Base-by-base conservation (phyloP, 164 flowering plant species). In the Magnolia changhungtana region DNA sequence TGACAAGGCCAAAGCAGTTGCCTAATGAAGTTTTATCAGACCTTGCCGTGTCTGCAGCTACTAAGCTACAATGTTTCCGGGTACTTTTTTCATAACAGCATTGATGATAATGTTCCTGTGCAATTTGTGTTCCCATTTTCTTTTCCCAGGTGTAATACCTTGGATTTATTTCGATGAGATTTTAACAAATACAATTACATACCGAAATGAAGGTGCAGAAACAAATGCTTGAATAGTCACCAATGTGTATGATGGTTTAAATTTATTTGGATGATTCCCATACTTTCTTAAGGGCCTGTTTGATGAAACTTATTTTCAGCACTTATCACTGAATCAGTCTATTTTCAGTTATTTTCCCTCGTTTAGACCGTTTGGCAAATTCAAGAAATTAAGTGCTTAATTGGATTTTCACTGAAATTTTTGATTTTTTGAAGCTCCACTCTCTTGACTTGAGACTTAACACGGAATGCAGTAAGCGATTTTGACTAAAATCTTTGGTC, bases 11-110 rank as follows among this genome's bases (percentile, higher is more conserved):
- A 45, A 96, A 96, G 83, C 93, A 75, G 72, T 83, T 92, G 72
- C 94, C 98, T 18, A 88, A 85, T 85, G 99, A 96, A 80, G 81
- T 81, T 70, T 83, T 92, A 45, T 81, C 97, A 27, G 98, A 94
- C 76, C 88, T 91, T 83, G 87, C 97, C 16, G 88, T 94, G 19
- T 90, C 93, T 84, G 84, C 90, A 19, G 96, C 99, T 77, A 92
- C 97, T 74, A 96, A 96, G 85, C 82, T 96, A 50, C 97, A 94
- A 70, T 87, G 95, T 80, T 92, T 85, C 78, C 86, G 94, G 91
- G 99, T 96, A 88, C 23, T 10, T 29, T 65, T 68, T 68, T 1
- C 29, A 68, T 29, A 27, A 68, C 71, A 37, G 19, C 61, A 16
- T 68, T 68, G 51, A 7, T 7, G 31, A 29, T 37, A 68, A 4